Percentiles rank a stretch among this genome's conserved stretches.
Evolutionary conservation across 2,329 filamentous ascomycete species (phyloP).

Genomic region (Purpureocillium takamizusanense): DNA sequence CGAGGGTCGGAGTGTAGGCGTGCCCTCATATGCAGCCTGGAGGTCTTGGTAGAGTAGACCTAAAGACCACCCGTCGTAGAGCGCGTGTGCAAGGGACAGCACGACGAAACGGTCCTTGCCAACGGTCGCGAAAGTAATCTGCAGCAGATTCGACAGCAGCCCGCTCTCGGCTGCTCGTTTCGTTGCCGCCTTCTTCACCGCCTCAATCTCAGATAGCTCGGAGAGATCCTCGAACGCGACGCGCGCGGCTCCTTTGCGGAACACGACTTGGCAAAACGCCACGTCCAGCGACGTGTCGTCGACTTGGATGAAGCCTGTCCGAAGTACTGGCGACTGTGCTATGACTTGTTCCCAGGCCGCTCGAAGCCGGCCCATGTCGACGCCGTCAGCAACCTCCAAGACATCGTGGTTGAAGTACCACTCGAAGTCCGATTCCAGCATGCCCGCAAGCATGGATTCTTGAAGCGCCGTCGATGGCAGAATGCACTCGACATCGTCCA

Average conservation of each 20-base stretch:
- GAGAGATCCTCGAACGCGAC: slow-evolving; percentile 15
- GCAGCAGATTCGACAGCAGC: slow-evolving; percentile 34
- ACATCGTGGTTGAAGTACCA: slow-evolving; percentile 84
- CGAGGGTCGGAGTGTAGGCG: slow-evolving; percentile 29
- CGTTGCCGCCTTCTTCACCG: slow-evolving; percentile 26
- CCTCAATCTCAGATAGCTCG: slow-evolving; percentile 21
- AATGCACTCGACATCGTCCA: slow-evolving; percentile 43
- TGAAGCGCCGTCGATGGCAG: slow-evolving; percentile 76
- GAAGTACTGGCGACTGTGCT: slow-evolving; percentile 56
- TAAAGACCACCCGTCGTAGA: slow-evolving; percentile 87
- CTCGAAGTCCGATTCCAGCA: slow-evolving; percentile 63
- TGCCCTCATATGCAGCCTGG: slow-evolving; percentile 48
- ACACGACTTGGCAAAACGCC: slow-evolving; percentile 41
- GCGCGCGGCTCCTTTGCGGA: slow-evolving; percentile 11
- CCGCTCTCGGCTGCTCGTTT: slow-evolving; percentile 23
- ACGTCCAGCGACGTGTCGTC: slow-evolving; percentile 47
- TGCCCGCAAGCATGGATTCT: slow-evolving; percentile 77
- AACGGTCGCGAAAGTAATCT: slow-evolving; percentile 33
- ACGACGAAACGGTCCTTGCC: slow-evolving; percentile 33
- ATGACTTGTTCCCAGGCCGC: slow-evolving; percentile 55
- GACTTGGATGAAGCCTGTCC: slow-evolving; percentile 63
- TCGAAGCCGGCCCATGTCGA: slow-evolving; percentile 48
- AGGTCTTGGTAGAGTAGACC: slow-evolving; percentile 65
- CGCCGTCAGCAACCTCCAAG: slow-evolving; percentile 45
- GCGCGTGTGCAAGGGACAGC: slow-evolving; percentile 72